Evolutionary conservation across 2,329 filamentous ascomycete species (phyloP).

Genomic region (Monilinia fructigena): DNA sequence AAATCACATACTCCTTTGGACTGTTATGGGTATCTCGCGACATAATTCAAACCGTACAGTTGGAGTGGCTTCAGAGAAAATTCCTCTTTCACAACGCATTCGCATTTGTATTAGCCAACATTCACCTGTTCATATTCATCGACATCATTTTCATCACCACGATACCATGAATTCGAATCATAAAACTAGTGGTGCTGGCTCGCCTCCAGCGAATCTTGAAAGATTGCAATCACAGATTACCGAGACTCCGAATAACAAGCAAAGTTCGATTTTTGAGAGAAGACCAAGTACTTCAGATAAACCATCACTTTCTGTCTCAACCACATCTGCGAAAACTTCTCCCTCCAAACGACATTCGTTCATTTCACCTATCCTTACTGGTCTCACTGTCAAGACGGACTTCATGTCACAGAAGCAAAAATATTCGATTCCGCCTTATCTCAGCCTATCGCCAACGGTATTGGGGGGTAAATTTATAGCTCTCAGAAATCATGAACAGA

Average conservation of each 20-base stretch:
- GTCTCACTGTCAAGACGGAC: constrained; percentile 18
- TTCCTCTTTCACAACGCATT: constrained; percentile 18
- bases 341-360: constrained; percentile 11
- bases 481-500: constrained; percentile 23
- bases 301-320: constrained; percentile 15
- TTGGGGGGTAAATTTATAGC: constrained; percentile 23
- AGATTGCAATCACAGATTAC: neutral
- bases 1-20: too few relatives aligned
- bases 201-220: neutral
- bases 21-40: constrained; percentile 20
- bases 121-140: constrained; percentile 9
- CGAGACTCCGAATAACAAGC: neutral
- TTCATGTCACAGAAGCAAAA: constrained; percentile 8
- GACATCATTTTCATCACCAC: constrained; percentile 6
- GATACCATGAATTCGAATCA: neutral
- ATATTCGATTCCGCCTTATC: neutral
- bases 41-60: constrained; percentile 9
- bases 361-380: neutral
- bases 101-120: constrained; percentile 19
- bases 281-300: constrained; percentile 18
- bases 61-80: constrained; percentile 3
- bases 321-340: constrained; percentile 1
- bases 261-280: constrained; percentile 13
- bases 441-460: neutral
- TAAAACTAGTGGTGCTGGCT: neutral